Evolutionary conservation across 2,329 filamentous ascomycete genomes (phyloP).

Genomic region (Lojkania enalia): DNA sequence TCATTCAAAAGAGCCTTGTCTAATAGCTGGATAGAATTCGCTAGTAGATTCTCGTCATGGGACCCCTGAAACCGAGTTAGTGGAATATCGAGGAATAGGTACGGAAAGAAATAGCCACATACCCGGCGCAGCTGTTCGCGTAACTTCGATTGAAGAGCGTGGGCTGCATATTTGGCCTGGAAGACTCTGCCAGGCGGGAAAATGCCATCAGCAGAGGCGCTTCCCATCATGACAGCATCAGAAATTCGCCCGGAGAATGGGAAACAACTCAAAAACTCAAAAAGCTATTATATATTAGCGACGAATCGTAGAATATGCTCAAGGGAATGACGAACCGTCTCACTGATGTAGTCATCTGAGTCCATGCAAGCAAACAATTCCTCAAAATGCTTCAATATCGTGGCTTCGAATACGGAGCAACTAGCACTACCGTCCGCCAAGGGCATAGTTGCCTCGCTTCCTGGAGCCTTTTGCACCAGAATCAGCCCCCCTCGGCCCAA

Average conservation of each 20-base stretch:
- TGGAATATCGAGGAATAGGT: not conserved
- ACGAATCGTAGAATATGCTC: not conserved
- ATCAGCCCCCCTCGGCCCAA: conserved; percentile 27
- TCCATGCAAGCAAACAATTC: conserved; percentile 81
- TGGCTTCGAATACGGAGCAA: conserved; percentile 67
- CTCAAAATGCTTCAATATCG: conserved; percentile 80
- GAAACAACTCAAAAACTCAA: conserved; percentile 40
- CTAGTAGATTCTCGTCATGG: conserved; percentile 36
- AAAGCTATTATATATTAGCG: conserved; percentile 30
- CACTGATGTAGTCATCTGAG: conserved; percentile 61
- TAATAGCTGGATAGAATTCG: conserved; percentile 36
- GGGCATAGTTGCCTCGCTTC: conserved; percentile 28
- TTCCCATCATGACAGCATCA: conserved; percentile 29
- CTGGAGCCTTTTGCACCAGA: conserved; percentile 36
- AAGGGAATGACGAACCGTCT: conserved; percentile 23
- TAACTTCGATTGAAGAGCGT: conserved; percentile 35
- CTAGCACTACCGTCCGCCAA: conserved; percentile 18
- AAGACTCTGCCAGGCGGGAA: conserved; percentile 42
- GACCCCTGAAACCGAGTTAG: conserved; percentile 28
- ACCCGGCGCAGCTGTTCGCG: conserved; percentile 37
- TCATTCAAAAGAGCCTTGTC: conserved; percentile 34
- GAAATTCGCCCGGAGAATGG: conserved; percentile 34
- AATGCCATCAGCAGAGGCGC: conserved; percentile 24
- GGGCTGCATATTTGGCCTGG: conserved; percentile 40
- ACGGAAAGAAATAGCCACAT: conserved; percentile 6